Conservation (phyloP, 192 early-diverging fungal genomes). For the Umbelopsis sp. region DNA sequence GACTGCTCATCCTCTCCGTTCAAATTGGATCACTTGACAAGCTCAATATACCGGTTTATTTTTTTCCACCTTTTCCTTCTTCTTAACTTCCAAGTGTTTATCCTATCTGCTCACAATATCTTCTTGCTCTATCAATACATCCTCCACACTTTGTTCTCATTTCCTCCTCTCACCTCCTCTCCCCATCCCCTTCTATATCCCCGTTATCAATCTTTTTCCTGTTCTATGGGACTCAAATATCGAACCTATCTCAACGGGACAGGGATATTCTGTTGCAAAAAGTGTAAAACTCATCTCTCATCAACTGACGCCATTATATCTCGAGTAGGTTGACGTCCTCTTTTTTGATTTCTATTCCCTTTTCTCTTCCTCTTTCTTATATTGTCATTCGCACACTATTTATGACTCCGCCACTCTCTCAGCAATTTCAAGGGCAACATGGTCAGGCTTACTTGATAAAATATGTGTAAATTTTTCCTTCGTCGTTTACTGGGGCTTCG, state of each 20-base stretch:
- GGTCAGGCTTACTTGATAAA: conserved; percentile 26
- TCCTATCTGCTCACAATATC: too few species aligned
- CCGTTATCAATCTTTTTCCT: background rate
- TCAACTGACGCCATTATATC: conserved; percentile 29
- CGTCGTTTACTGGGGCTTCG: background rate
- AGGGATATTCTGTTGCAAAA: conserved; percentile 27
- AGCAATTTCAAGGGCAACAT: conserved; percentile 38
- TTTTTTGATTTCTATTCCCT: background rate
- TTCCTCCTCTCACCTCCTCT: background rate
- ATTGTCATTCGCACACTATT: background rate
- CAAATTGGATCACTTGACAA: conserved; percentile 6
- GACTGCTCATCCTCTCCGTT: background rate
- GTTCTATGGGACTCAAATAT: conserved; percentile 31
- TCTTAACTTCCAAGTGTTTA: too few species aligned
- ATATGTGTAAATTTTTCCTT: conserved; percentile 3
- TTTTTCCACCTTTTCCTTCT: background rate
- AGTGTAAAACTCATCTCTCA: conserved; percentile 32
- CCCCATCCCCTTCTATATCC: background rate
- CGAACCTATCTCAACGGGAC: conserved; percentile 33
- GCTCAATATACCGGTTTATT: background rate
- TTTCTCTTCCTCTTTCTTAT: background rate
- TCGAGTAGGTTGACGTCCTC: conserved; percentile 13
- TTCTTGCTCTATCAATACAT: background rate
- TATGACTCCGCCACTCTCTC: background rate
- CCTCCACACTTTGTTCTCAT: background rate